phyloP scores from a whole-genome alignment of 1,284 basidiomycete genomes.

The Leccinum colubrinum region DNA sequence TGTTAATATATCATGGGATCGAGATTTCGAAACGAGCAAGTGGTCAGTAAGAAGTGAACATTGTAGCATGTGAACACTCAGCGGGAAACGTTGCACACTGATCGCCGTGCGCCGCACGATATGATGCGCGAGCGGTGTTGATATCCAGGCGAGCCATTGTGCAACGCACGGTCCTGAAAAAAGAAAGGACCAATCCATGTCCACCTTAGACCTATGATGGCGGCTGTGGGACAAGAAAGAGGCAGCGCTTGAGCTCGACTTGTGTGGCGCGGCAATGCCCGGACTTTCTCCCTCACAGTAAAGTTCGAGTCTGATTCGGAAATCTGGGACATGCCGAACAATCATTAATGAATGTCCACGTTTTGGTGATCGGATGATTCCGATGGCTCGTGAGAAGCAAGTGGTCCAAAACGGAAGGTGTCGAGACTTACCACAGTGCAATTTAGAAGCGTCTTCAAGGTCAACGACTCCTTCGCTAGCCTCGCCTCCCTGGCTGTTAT shows the following conservation, averaged over 20 bases:
- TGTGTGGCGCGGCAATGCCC: neutral
- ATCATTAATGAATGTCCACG: too few species aligned
- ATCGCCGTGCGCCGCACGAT: neutral
- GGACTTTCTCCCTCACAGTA: too few species aligned
- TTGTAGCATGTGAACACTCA: neutral
- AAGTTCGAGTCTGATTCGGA: too few species aligned
- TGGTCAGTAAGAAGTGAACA: neutral
- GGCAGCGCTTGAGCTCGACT: neutral
- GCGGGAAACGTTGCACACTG: neutral
- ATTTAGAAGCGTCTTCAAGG: too few species aligned
- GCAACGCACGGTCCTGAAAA: neutral
- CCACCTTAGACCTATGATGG: neutral
- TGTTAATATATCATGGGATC: neutral
- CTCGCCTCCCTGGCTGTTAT: too few species aligned
- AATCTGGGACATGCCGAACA: too few species aligned
- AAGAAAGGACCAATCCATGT: neutral
- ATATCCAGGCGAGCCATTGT: neutral
- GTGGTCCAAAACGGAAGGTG: too few species aligned
- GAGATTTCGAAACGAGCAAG: neutral
- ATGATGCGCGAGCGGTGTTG: neutral
- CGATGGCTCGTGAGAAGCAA: too few species aligned
- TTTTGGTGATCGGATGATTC: too few species aligned
- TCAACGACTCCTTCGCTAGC: too few species aligned
- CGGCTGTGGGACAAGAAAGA: too few species aligned
- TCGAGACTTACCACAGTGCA: too few species aligned